Conservation (phyloP, 2,329 filamentous ascomycete genomes). For the Apiospora koreana region DNA sequence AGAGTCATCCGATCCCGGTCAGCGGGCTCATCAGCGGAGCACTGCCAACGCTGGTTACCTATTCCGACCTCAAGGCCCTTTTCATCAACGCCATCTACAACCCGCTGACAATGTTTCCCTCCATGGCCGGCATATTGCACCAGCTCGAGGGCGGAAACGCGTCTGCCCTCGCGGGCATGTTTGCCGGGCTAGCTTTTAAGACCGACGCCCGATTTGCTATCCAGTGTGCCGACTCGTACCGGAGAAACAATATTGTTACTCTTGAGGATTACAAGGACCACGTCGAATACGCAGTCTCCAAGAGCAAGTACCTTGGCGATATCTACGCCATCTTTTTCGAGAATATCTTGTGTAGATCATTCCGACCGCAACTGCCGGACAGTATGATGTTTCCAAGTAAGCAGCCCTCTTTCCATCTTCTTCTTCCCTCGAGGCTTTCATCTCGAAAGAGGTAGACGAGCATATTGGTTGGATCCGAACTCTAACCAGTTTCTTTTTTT, state of each 20-base stretch:
- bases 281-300: conserved; percentile 25
- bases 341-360: conserved; percentile 27
- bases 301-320: conserved; percentile 35
- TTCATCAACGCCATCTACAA: conserved; percentile 25
- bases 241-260: conserved; percentile 29
- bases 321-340: conserved; percentile 29
- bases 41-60: conserved; percentile 27
- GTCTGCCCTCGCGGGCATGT: conserved; percentile 26
- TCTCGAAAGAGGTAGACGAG: too few relatives aligned
- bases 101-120: conserved; percentile 25
- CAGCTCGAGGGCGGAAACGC: conserved; percentile 29
- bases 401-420: background rate
- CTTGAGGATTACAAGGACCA: conserved; percentile 28
- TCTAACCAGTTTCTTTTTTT: too few relatives aligned
- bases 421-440: too few relatives aligned
- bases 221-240: conserved; percentile 31
- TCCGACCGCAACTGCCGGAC: conserved; percentile 28
- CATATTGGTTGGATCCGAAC: too few relatives aligned
- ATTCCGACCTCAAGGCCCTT: conserved; percentile 31
- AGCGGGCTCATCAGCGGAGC: conserved; percentile 20
- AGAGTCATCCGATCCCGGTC: conserved; percentile 27
- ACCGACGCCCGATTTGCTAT: conserved; percentile 26
- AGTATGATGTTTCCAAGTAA: conserved; percentile 29
- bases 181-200: conserved; percentile 15
- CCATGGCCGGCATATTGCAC: conserved; percentile 28